Evolutionary conservation across 129 eudicot genomes (phyloP), one percentile per base, ranked within the genome.

Genomic region (Erigeron canadensis): DNA sequence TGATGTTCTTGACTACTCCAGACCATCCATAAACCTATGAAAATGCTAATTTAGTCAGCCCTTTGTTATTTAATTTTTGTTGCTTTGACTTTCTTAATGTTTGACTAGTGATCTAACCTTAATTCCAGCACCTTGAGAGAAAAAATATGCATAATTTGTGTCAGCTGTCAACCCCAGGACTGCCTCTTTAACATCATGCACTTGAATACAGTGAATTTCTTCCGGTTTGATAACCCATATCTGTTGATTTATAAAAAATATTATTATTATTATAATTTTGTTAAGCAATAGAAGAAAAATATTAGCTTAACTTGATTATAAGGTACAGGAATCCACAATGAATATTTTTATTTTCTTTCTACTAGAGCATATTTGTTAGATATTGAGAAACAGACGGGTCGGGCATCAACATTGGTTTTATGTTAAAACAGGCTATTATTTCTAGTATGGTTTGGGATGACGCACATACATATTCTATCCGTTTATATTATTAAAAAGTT

Each of bases 161-260:
- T 86, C 84, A n/a, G 96, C 96, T 68, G 82, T 70, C 55, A 86
- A 21, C 69, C 78, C 86, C 2, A 75, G 78, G 44, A 89, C 92
- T 10, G 80, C 66, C 77, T 89, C 96, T 73, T 89, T 89, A 8
- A 86, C 92, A 77, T 89, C 90, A 59, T 89, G 96, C 59, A 84
- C 88, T 65, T 86, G 96, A 60, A 86, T 56, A 68, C 92, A 89
- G 44, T 89, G 92, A 39, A 89, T 80, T 63, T 84, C 96, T 69
- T 89, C 96, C 37, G 82, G 88, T 67, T 84, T 89, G 70, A 86
- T 79, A 56, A 86, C 76, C 96, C 96, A 89, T 43, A 86, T 84
- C 96, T 89, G 79, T 12, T 9, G 40, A 83, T 19, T 23, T 60
- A 22, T 19, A 43, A 8, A n/a, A n/a, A 53, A 56, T 6, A 50